Evolutionary conservation across 1,284 basidiomycete genomes (phyloP).

Genomic region (Boletus sp.): DNA sequence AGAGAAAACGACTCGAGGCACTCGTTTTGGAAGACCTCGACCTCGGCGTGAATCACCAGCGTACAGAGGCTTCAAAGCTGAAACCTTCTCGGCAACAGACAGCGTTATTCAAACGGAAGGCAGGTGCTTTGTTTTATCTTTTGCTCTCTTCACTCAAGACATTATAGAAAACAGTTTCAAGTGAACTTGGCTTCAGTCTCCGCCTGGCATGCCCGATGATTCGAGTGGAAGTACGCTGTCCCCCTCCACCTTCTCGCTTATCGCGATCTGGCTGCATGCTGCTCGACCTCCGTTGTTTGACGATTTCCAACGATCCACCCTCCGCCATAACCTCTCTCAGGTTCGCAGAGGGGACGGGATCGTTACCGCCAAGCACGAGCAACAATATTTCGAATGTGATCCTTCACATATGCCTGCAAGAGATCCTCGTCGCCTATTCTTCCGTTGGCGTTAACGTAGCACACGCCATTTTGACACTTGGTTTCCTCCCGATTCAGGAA

Average conservation of each 20-base stretch:
- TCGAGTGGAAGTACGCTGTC: conserved; percentile 57
- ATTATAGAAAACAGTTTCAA: conserved; percentile 14
- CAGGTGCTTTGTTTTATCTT: conserved; percentile 12
- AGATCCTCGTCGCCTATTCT: conserved; percentile 48
- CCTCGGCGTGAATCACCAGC: conserved; percentile 46
- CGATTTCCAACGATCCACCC: conserved; percentile 35
- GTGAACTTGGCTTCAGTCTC: conserved; percentile 10
- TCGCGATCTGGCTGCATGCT: conserved; percentile 64
- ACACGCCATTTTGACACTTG: conserved; percentile 25
- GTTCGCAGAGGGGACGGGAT: conserved; percentile 36
- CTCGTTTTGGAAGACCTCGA: conserved; percentile 55
- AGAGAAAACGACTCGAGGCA: conserved; percentile 43
- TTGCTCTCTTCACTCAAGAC: conserved; percentile 8
- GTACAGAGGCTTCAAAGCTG: conserved; percentile 11
- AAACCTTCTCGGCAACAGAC: conserved; percentile 7
- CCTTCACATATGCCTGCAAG: conserved; percentile 33
- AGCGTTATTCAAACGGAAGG: conserved; percentile 19
- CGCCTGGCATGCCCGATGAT: conserved; percentile 45
- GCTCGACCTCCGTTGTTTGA: conserved; percentile 59
- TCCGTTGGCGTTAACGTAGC: conserved; percentile 30
- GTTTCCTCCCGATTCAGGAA: conserved; percentile 19
- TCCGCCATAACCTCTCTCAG: conserved; percentile 32
- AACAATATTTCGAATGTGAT: conserved; percentile 14
- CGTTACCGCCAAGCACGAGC: neutral
- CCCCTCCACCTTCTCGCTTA: conserved; percentile 39